Conservation (phyloP, 1,284 basidiomycete species). For the Tetrapyrgos nigripes region DNA sequence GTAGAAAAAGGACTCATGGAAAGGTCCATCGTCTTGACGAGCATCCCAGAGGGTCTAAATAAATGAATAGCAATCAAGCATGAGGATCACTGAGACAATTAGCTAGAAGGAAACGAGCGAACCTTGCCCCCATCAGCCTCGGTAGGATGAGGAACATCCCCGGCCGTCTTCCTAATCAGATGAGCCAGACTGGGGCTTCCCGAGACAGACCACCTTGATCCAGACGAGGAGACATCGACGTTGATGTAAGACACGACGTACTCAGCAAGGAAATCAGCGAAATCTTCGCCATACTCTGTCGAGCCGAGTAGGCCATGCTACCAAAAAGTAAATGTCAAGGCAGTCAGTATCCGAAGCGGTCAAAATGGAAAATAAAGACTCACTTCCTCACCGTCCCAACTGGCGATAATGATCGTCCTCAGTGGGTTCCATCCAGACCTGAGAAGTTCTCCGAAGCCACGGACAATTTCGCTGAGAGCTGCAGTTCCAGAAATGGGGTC, state of each 20-base stretch:
- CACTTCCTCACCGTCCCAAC: conserved; percentile 94
- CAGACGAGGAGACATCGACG: conserved; percentile 74
- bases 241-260: conserved; percentile 92
- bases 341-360: not conserved
- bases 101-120: too few species aligned
- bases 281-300: conserved; percentile 92
- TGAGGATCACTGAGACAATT: too few species aligned
- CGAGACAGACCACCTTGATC: conserved; percentile 61
- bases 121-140: conserved; percentile 30
- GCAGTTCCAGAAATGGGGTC: conserved; percentile 92
- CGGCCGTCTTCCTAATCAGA: conserved; percentile 71
- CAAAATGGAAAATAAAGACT: conserved; percentile 7
- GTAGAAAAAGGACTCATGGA: conserved; percentile 24
- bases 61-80: too few species aligned
- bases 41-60: conserved; percentile 72
- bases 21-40: conserved; percentile 59
- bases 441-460: conserved; percentile 80
- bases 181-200: conserved; percentile 83
- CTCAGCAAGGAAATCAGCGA: conserved; percentile 77
- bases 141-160: conserved; percentile 73
- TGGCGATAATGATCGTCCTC: conserved; percentile 87
- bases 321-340: conserved; percentile 4
- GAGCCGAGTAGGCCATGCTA: conserved; percentile 88
- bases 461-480: conserved; percentile 83
- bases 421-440: conserved; percentile 88